These are phyloP conservation scores for Colletotrichum horii DNA, from an alignment of 2,329 filamentous ascomycete species.

Conservation along the genomic window DNA sequence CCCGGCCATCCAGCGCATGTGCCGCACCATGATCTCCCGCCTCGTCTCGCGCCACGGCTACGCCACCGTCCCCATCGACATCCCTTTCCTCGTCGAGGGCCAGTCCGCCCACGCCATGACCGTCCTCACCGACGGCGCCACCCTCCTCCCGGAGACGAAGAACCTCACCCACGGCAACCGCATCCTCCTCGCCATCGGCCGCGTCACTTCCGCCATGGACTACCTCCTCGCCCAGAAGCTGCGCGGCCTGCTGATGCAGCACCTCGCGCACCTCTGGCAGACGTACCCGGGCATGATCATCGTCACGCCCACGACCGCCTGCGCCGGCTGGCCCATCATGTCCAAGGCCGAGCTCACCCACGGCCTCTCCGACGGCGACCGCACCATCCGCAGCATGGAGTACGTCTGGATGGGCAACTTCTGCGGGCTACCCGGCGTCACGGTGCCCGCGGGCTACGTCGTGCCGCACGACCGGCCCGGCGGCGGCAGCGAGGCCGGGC, in stretches of 20 bases:
- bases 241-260: slow-evolving; percentile 71
- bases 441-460: slow-evolving; percentile 50
- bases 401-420: slow-evolving; percentile 59
- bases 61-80: slow-evolving; percentile 56
- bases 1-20: slow-evolving; percentile 46
- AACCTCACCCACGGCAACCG: slow-evolving; percentile 66
- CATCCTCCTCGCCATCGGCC: slow-evolving; percentile 68
- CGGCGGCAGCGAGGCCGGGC: slow-evolving; percentile 35
- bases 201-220: slow-evolving; percentile 67
- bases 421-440: slow-evolving; percentile 52
- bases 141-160: slow-evolving; percentile 49
- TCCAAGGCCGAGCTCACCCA: slow-evolving; percentile 37
- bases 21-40: slow-evolving; percentile 51
- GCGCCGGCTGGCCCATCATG: slow-evolving; percentile 50
- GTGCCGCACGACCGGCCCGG: slow-evolving; percentile 36
- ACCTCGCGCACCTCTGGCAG: slow-evolving; percentile 71
- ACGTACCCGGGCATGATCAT: slow-evolving; percentile 73
- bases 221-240: slow-evolving; percentile 74
- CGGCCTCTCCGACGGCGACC: slow-evolving; percentile 52
- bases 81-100: slow-evolving; percentile 65
- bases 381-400: slow-evolving; percentile 51
- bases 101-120: slow-evolving; percentile 77
- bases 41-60: slow-evolving; percentile 60
- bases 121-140: slow-evolving; percentile 68
- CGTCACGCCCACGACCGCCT: slow-evolving; percentile 69